Base-by-base conservation (phyloP, 768 basidiomycete species). In the Mycena epipterygia region DNA sequence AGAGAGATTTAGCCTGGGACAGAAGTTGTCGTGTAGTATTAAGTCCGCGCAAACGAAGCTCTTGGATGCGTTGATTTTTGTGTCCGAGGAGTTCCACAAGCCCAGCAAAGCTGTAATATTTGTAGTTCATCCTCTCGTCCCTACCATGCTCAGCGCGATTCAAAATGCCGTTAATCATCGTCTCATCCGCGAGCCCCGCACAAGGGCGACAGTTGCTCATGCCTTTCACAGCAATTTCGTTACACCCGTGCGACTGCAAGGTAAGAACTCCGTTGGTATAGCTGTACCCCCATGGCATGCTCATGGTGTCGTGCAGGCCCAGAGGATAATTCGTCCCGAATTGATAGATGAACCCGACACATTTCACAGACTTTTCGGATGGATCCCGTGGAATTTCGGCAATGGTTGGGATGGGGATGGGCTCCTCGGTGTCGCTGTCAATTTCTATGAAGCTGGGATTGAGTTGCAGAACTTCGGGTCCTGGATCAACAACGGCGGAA, bases 81-180 rank as follows among this genome's bases (percentile, higher is more conserved):
- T 35, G 63, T 12, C 42, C 29, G 8, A 64, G 0, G 16, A 56
- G 17, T 16, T 64, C 52, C 2, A 25, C 46, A 16, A 64, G 52
- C 13, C 52, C 63, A 21, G 52, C 16, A 23, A 51, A 35, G 19
- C 61, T 29, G 33, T 62, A 56, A 44, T 46, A 46, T n/a, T 29
- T 37, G 30, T 56, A 65, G 21, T 56, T 65, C 30, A 49, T 30
- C 23, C 25, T 65, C 32, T 55, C 64, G 32, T n/a, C 41, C 0
- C 44, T 41, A 5, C 64, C 64, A 6, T 55, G 29, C 7, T 65
- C 52, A 8, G 63, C 52, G 30, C 64, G 52, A 8, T 33, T 6
- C 30, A 56, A 21, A 48, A 65, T 65, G 16, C 61, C 61, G 1
- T 33, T 23, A 23, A 62, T 16, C 6, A 33, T 29, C 13, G 48